Base-by-base conservation (phyloP, 768 basidiomycete genomes). In the Obba rivulosa region DNA sequence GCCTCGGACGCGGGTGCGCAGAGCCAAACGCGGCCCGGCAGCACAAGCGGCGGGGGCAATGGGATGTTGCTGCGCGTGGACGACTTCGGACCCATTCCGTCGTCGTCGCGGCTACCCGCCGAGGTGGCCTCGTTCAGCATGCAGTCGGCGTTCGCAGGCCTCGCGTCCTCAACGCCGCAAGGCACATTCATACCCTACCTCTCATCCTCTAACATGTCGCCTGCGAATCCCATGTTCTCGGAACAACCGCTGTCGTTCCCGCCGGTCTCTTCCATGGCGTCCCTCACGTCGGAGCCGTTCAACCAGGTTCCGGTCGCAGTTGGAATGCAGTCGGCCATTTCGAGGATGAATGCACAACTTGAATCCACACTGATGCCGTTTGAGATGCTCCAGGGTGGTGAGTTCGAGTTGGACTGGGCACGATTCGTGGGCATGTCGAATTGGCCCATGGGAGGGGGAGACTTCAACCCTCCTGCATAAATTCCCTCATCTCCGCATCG, bases 351-450 rank as follows among this genome's bases (percentile, higher is more conserved):
- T 9, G 14, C 34, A 22, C 28, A 22, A 11, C 14, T 46, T 18
- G 56, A 55, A 37, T 41, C 54, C 31, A 52, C 53, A 54, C 21
- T 54, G 23, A 51, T 56, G 54, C 56, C 59, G 14, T 58, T 54
- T 46, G 53, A 58, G 24, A 45, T 61, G 43, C 50, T 61, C 37
- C 59, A 56, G 25, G 47, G 55, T 16, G 53, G 41, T 28, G 48
- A 55, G 22, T 50, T 50, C 17, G 59, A 55, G 21, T 31, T 61
- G 20, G 55, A 61, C 20, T 61, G 59, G 59, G 54, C 51, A n/a
- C 35, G 44, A 28, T 20, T 55, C 3, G 50, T 50, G 4, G 54
- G 54, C 7, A 55, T 55, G 50, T 43, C 51, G 16, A 41, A 28
- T 38, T 55, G 50, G 54, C 37, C 14, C n/a, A 38, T 16, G n/a